A percentile compares a stretch with the other conserved stretches of the same genome.
phyloP scores from a whole-genome alignment of 495 filamentous ascomycete species.

The Barbatosphaeria neglecta region DNA sequence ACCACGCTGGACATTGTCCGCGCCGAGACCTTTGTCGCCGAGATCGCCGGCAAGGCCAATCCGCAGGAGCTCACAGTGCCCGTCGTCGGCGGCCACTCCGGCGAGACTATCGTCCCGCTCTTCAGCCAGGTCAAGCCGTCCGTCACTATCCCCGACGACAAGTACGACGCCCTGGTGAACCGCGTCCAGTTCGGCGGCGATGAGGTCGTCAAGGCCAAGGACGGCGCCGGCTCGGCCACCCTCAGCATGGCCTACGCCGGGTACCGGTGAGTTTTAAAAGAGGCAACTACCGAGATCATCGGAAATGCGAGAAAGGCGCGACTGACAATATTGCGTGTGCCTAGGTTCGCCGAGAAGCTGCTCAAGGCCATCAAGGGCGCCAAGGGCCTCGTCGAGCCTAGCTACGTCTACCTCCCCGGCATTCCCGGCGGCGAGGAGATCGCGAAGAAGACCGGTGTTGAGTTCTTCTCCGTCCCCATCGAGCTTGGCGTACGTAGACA shows the following conservation, averaged over 20 bases:
- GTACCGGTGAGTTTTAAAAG: constrained; percentile 51
- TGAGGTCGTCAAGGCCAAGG: constrained; percentile 97
- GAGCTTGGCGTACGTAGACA: constrained; percentile 82
- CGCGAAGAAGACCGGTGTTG: constrained; percentile 64
- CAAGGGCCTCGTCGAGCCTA: constrained; percentile 86
- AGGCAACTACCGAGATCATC: background rate
- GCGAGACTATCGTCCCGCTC: constrained; percentile 93
- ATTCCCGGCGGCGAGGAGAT: constrained; percentile 79
- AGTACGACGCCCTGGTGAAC: constrained; percentile 76
- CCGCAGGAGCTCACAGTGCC: constrained; percentile 74
- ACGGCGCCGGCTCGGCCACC: constrained; percentile 87
- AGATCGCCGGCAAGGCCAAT: constrained; percentile 68
- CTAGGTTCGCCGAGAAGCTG: constrained; percentile 81
- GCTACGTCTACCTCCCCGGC: constrained; percentile 87
- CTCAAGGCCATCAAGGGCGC: constrained; percentile 80
- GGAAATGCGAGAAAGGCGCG: constrained; percentile 17
- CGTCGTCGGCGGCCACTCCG: constrained; percentile 93
- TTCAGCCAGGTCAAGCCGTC: constrained; percentile 80
- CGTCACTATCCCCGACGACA: constrained; percentile 72
- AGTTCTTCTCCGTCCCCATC: constrained; percentile 93
- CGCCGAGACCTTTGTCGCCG: constrained; percentile 90
- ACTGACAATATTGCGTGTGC: too few species aligned
- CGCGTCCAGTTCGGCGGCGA: constrained; percentile 97
- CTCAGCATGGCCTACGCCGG: constrained; percentile 97
- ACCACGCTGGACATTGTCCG: constrained; percentile 97